Conservation (phyloP, 345 rosid species). For the Mangifera indica region DNA sequence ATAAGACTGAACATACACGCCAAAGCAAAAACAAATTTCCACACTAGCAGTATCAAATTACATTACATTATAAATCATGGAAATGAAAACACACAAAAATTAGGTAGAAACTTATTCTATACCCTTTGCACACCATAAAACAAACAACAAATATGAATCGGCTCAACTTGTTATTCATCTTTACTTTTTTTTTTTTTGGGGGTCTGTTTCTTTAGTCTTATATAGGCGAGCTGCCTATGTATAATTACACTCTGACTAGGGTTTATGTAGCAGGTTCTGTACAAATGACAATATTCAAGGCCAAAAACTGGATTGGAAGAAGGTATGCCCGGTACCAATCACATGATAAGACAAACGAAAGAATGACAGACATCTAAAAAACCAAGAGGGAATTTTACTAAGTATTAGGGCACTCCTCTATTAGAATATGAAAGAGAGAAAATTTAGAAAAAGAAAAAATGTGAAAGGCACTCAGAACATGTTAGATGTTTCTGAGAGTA, state of each 20-base stretch:
- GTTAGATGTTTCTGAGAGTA: slow-evolving; percentile 52
- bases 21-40: slow-evolving; percentile 51
- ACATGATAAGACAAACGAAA: slow-evolving; percentile 37
- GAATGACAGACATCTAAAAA: slow-evolving; percentile 43
- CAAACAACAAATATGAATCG: too few relatives aligned
- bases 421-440: slow-evolving; percentile 23
- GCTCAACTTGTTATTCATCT: slow-evolving; percentile 55
- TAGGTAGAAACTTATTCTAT: slow-evolving; percentile 45
- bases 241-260: slow-evolving; percentile 56
- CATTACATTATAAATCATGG: slow-evolving; percentile 51
- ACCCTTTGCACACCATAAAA: slow-evolving; percentile 48
- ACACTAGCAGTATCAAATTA: slow-evolving; percentile 39
- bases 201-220: slow-evolving; percentile 34
- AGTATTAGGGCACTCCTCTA: slow-evolving; percentile 37
- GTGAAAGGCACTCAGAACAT: slow-evolving; percentile 34
- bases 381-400: slow-evolving; percentile 37
- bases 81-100: slow-evolving; percentile 8
- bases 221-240: slow-evolving; percentile 63
- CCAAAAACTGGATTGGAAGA: slow-evolving; percentile 46
- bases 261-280: slow-evolving; percentile 48
- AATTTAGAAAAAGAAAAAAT: neutral
- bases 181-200: slow-evolving; percentile 18
- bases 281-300: slow-evolving; percentile 51
- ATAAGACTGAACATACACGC: slow-evolving; percentile 36
- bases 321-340: slow-evolving; percentile 33